phyloP scores from a whole-genome alignment of 1,284 basidiomycete species.

The Cutaneotrichosporon arboriforme region DNA sequence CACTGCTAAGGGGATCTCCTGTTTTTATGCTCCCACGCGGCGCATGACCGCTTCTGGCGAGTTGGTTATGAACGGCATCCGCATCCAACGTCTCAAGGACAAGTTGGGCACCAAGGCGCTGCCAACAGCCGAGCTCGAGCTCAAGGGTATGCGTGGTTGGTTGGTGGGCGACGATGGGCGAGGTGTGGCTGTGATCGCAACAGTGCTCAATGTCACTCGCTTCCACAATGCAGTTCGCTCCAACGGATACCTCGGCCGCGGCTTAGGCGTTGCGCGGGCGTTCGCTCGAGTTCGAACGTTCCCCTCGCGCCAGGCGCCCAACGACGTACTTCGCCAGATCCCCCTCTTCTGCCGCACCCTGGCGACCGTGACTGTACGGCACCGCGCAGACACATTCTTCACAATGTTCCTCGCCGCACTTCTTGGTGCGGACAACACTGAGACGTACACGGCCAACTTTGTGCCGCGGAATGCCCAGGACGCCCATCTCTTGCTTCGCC shows the following conservation, averaged over 20 bases:
- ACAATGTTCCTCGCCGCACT: constrained; percentile 58
- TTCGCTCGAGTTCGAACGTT: constrained; percentile 56
- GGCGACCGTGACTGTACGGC: constrained; percentile 57
- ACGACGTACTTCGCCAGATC: constrained; percentile 53
- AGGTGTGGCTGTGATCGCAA: constrained; percentile 65
- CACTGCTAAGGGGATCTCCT: constrained; percentile 54
- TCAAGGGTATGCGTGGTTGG: constrained; percentile 60
- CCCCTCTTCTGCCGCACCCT: constrained; percentile 52
- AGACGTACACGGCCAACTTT: constrained; percentile 23
- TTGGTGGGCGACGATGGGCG: constrained; percentile 59
- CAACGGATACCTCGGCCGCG: constrained; percentile 57
- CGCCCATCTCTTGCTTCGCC: constrained; percentile 56
- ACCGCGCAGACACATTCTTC: constrained; percentile 62
- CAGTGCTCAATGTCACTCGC: constrained; percentile 70
- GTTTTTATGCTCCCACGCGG: constrained; percentile 56
- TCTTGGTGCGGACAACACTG: constrained; percentile 61
- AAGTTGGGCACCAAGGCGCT: constrained; percentile 71
- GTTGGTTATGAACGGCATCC: constrained; percentile 59
- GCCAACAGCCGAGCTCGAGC: constrained; percentile 69
- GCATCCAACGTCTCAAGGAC: constrained; percentile 67
- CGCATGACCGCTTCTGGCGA: constrained; percentile 48
- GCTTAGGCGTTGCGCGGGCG: constrained; percentile 59
- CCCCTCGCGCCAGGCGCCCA: constrained; percentile 50
- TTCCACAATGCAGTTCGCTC: constrained; percentile 49
- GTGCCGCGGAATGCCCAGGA: constrained; percentile 27